Evolutionary conservation across 345 rosid species (phyloP).

Genomic region (Leavenworthia alabamica): DNA sequence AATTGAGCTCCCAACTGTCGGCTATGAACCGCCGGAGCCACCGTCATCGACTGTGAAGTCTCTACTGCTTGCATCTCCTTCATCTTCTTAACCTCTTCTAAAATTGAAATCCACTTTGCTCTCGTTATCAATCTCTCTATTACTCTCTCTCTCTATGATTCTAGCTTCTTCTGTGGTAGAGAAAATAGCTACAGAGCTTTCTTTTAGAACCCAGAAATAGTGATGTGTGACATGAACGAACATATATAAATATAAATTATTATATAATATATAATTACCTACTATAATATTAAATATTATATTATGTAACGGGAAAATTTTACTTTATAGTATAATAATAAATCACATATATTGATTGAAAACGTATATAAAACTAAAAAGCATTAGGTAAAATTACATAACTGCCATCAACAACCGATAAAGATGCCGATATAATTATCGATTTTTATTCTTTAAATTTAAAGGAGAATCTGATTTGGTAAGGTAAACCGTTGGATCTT

Average conservation of each 20-base stretch:
- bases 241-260: slow-evolving; percentile 18
- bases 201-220: slow-evolving; percentile 29
- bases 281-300: background rate
- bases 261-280: too few relatives aligned
- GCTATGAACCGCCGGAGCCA: slow-evolving; percentile 45
- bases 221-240: slow-evolving; percentile 22
- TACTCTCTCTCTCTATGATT: slow-evolving; percentile 15
- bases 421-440: slow-evolving; percentile 12
- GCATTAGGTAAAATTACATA: slow-evolving; percentile 39
- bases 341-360: background rate
- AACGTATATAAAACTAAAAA: background rate
- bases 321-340: too few relatives aligned
- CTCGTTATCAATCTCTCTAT: slow-evolving; percentile 17
- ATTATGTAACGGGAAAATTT: slow-evolving; percentile 23
- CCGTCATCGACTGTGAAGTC: slow-evolving; percentile 42
- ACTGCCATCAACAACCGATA: slow-evolving; percentile 40
- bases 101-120: slow-evolving; percentile 24
- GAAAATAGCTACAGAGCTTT: slow-evolving; percentile 20
- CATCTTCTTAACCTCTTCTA: too few relatives aligned
- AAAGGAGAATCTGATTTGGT: slow-evolving; percentile 19
- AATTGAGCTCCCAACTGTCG: slow-evolving; percentile 48
- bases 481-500: slow-evolving; percentile 31
- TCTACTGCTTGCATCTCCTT: slow-evolving; percentile 46
- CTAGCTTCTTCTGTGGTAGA: slow-evolving; percentile 31
- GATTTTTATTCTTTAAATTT: background rate